Percentiles rank a stretch among this genome's conserved stretches.
These are phyloP conservation scores for Phaseolus coccineus DNA, from an alignment of 331 rosid genomes.

Conservation along the genomic window DNA sequence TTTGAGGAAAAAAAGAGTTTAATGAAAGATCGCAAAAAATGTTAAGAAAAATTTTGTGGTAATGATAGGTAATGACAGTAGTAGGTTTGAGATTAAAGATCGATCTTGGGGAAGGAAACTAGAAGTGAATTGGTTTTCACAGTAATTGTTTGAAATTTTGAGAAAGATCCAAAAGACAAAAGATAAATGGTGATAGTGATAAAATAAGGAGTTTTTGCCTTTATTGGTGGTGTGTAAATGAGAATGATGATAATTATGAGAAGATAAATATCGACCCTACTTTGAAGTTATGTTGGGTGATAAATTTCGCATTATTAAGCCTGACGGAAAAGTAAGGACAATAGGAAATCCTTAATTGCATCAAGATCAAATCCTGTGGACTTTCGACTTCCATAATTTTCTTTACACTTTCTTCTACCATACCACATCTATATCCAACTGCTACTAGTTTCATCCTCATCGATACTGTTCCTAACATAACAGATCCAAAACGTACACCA, in stretches of 20 bases:
- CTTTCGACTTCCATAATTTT: not conserved
- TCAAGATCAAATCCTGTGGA: constrained; percentile 20
- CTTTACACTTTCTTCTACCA: too few species aligned
- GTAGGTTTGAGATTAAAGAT: not conserved
- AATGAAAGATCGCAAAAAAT: not conserved
- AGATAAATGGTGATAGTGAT: not conserved
- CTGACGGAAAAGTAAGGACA: constrained; percentile 5
- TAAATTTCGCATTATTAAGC: constrained; percentile 20
- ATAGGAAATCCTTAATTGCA: constrained; percentile 5
- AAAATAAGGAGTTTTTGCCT: not conserved
- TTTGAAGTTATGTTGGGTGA: constrained; percentile 1
- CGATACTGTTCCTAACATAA: not conserved
- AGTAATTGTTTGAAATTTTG: not conserved
- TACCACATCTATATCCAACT: too few species aligned
- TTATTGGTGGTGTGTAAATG: not conserved
- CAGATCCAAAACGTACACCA: not conserved
- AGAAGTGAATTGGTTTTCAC: not conserved
- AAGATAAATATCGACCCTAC: constrained; percentile 11
- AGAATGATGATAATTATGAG: constrained; percentile 19
- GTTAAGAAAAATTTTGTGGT: not conserved
- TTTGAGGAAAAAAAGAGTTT: not conserved
- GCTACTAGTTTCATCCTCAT: not conserved
- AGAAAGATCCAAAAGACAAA: constrained; percentile 2
- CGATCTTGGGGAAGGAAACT: not conserved
- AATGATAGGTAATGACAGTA: not conserved